Conservation (phyloP, 192 early-diverging fungal genomes). For the Paraglomus brasilianum region DNA sequence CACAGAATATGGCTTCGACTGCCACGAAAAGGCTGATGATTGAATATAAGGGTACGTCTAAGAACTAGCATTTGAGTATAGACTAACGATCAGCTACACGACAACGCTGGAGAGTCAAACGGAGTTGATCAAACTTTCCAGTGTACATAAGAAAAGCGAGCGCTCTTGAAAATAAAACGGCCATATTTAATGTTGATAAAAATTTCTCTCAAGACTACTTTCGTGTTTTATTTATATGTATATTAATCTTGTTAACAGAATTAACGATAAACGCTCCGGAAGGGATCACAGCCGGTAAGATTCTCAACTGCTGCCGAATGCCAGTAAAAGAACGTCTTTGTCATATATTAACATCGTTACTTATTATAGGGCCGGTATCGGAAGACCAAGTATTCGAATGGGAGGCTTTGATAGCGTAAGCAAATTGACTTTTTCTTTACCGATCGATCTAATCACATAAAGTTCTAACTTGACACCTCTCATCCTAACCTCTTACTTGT, state of each 20-base stretch:
- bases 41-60: slow-evolving; percentile 76
- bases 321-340: slow-evolving; percentile 29
- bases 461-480: no score
- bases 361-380: slow-evolving; percentile 59
- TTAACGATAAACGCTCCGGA: slow-evolving; percentile 88
- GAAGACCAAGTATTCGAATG: slow-evolving; percentile 89
- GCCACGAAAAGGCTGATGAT: slow-evolving; percentile 90
- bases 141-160: background rate
- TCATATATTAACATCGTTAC: background rate
- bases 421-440: background rate
- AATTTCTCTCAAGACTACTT: background rate
- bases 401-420: slow-evolving; percentile 85
- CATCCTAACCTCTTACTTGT: background rate
- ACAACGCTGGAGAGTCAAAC: background rate
- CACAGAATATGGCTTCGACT: slow-evolving; percentile 58
- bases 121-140: background rate
- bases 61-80: no score
- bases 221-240: background rate
- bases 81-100: background rate
- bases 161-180: background rate
- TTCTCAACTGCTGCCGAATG: slow-evolving; percentile 20
- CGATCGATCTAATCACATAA: background rate
- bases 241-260: slow-evolving; percentile 51
- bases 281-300: slow-evolving; percentile 83
- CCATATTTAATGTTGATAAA: background rate